Base-by-base conservation (phyloP, 2,329 filamentous ascomycete species). In the Penicillium rolfsii region DNA sequence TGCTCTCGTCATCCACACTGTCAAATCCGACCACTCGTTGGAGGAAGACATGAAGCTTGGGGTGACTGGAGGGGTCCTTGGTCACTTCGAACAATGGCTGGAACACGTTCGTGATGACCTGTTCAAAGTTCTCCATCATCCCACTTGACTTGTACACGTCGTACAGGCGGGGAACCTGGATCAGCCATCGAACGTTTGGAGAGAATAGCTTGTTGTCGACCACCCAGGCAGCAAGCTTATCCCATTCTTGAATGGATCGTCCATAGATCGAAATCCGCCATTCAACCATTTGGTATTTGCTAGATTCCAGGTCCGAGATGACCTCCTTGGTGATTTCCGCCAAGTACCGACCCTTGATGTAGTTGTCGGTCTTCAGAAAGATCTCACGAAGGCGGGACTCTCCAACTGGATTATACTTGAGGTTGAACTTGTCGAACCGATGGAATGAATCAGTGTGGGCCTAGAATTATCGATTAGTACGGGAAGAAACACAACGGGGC, bases 281-380 rank as follows among this genome's bases (percentile, higher is more conserved):
- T 80, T 99, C 95, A 1, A 95, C 95, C 91, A 99, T 97, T 76
- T 99, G 95, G 73, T 99, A 99, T 76, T 99, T 99, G 85, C 93
- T 97, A 52, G 94, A 96, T 77, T 99, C 95, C 35, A 99, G 82
- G 83, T 99, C 95, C 3, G 93, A 88, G 57, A 99, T 97, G 64
- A 99, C 95, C 77, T 99, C 95, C 72, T 97, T 96, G 2, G 94
- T 98, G 64, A 99, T 97, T 76, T 99, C 95, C 0, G 95, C 95
- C 46, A 99, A 82, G 74, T 99, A 99, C 53, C 94, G 90, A 38
- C 95, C 95, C 67, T 97, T 88, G 73, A 99, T 97, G 76, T 93
- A 94, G 75, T 99, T 99, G 78, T 99, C 95, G 9, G 95, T 99
- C 81, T 99, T 99, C 57, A 99, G 82, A 76, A 99, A 99, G 69